Conservation (phyloP, 176 grass and related monocot species). For the Luzula sylvatica region DNA sequence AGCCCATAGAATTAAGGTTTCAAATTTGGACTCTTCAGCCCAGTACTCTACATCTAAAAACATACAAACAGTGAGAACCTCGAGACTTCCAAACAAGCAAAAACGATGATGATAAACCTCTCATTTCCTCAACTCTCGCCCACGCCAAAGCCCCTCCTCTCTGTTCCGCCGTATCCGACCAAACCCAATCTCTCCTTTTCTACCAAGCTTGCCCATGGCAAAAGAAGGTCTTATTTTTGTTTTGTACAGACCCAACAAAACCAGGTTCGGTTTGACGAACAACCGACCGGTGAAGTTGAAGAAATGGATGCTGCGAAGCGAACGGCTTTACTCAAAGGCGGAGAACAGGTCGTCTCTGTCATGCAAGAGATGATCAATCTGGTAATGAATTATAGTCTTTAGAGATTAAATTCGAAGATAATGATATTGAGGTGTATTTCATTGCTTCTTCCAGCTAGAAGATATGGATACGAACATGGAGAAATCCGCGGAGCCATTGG, state of each 20-base stretch:
- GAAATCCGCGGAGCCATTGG: slow-evolving; percentile 43
- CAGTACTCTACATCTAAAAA: too few relatives aligned
- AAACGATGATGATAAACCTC: slow-evolving; percentile 31
- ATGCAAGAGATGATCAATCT: slow-evolving; percentile 89
- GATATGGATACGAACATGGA: slow-evolving; percentile 94
- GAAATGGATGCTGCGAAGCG: slow-evolving; percentile 47
- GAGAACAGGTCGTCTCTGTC: slow-evolving; percentile 87
- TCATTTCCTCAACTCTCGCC: neutral
- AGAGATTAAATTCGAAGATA: neutral
- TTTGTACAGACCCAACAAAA: slow-evolving; percentile 14
- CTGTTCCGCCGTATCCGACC: neutral
- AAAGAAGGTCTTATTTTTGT: neutral
- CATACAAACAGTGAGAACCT: too few relatives aligned
- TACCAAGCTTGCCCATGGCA: neutral
- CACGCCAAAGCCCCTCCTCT: slow-evolving; percentile 8
- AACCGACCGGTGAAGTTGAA: slow-evolving; percentile 25
- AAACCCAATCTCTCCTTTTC: neutral
- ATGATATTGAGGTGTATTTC: neutral
- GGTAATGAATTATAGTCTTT: slow-evolving; percentile 34
- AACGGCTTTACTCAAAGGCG: slow-evolving; percentile 73
- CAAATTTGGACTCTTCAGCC: too few relatives aligned
- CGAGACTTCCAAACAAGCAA: neutral
- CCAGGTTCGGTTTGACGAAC: slow-evolving; percentile 32
- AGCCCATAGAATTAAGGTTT: too few relatives aligned
- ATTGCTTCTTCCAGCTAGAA: slow-evolving; percentile 44